These are phyloP conservation scores for Hordeum pubiflorum DNA, from an alignment of 202 grass and related monocot species.

Conservation along the genomic window DNA sequence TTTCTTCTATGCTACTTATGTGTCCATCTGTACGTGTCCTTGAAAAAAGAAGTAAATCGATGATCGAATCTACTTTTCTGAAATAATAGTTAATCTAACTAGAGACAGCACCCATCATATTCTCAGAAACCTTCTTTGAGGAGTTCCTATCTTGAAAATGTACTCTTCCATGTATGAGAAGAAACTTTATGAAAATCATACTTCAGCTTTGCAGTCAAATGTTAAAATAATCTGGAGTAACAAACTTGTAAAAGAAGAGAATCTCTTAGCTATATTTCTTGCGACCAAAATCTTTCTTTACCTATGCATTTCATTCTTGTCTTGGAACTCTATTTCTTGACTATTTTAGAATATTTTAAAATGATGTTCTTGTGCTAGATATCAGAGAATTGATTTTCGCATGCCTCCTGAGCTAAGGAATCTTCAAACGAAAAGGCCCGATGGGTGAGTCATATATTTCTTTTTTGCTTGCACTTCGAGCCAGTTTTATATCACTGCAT, in stretches of 20 bases:
- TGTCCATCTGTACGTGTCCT: background rate
- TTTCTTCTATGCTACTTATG: background rate
- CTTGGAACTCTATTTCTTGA: background rate
- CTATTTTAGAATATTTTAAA: background rate
- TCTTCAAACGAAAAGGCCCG: slow-evolving; percentile 26
- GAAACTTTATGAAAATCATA: background rate
- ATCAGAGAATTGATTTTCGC: slow-evolving; percentile 82
- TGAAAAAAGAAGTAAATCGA: background rate
- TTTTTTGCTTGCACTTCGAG: slow-evolving; percentile 15
- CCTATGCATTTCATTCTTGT: background rate
- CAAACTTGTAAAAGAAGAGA: background rate
- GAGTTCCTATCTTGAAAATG: slow-evolving; percentile 1
- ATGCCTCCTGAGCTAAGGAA: slow-evolving; percentile 72
- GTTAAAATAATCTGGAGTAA: background rate
- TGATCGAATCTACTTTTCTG: background rate
- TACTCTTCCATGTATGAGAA: background rate
- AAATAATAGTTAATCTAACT: background rate
- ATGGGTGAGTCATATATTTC: slow-evolving; percentile 44
- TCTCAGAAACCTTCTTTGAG: background rate
- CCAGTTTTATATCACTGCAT: background rate
- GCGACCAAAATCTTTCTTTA: background rate
- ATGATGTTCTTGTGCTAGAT: slow-evolving; percentile 49
- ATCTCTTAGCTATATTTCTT: background rate
- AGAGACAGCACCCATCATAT: background rate
- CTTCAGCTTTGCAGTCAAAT: background rate